Evolutionary conservation across 2,329 filamentous ascomycete genomes (phyloP).

Genomic region (Penicillium sp.): DNA sequence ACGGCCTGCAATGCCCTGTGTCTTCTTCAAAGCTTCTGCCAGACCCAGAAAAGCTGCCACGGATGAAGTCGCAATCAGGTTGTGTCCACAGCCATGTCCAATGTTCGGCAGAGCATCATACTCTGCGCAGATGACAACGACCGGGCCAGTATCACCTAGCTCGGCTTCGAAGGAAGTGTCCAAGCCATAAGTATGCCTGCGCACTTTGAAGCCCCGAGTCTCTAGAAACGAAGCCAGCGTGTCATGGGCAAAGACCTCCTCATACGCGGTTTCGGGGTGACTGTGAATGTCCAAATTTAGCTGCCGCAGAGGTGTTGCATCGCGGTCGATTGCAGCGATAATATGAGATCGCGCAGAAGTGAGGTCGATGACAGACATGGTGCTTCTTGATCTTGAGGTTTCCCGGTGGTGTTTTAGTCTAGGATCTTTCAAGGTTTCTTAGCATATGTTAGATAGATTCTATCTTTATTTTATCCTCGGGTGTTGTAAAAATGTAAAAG

Average conservation of each 20-base stretch:
- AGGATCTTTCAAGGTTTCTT: too few species aligned
- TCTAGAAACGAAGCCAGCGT: constrained; percentile 16
- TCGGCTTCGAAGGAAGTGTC: constrained; percentile 13
- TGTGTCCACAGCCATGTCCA: constrained; percentile 23
- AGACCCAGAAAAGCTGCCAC: constrained; percentile 17
- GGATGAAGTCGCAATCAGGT: constrained; percentile 12
- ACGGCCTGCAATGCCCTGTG: constrained; percentile 10
- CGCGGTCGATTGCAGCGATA: too few species aligned
- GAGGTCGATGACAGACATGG: too few species aligned
- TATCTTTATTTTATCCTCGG: too few species aligned
- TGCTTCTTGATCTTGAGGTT: too few species aligned
- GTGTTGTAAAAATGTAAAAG: too few species aligned
- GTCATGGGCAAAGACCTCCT: constrained; percentile 19
- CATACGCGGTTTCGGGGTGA: constrained; percentile 18
- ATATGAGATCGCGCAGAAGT: too few species aligned
- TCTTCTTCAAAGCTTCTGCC: constrained; percentile 11
- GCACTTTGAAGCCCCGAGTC: constrained; percentile 11
- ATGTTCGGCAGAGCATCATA: constrained; percentile 21
- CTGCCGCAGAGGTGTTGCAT: too few species aligned
- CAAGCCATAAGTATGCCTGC: constrained; percentile 16
- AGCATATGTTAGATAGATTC: too few species aligned
- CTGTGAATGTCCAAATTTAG: too few species aligned
- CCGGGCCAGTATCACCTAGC: constrained; percentile 7
- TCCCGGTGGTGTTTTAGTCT: too few species aligned
- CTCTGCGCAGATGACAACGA: constrained; percentile 20